phyloP scores from a whole-genome alignment of 345 rosid species.

The Arabis hirsuta region DNA sequence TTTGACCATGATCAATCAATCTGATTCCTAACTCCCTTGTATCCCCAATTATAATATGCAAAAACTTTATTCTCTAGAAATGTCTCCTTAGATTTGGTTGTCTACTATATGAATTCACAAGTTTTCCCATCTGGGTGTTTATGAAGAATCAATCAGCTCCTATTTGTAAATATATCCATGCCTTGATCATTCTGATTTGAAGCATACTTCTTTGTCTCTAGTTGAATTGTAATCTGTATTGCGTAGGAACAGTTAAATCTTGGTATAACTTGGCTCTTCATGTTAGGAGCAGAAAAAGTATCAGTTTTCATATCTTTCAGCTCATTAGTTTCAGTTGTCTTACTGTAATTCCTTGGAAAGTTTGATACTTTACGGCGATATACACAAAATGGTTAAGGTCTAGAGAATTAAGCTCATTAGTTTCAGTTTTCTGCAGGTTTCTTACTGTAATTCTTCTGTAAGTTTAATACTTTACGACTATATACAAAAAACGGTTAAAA shows the following conservation, averaged over 20 bases:
- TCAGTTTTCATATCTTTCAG: background rate
- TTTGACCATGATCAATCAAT: conserved; percentile 29
- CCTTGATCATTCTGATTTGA: background rate
- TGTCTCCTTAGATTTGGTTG: conserved; percentile 16
- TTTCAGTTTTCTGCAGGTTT: conserved; percentile 41
- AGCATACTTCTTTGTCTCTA: conserved; percentile 6
- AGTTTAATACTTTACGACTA: conserved; percentile 29
- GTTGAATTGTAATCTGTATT: conserved; percentile 18
- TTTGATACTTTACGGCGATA: conserved; percentile 24
- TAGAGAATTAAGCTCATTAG: background rate
- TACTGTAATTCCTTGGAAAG: conserved; percentile 25
- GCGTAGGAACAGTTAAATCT: conserved; percentile 9
- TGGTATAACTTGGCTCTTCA: background rate
- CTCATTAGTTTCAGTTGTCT: conserved; percentile 10
- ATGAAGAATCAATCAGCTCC: conserved; percentile 6
- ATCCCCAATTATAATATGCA: background rate
- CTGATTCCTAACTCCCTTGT: background rate
- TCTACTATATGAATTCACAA: background rate
- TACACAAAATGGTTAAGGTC: background rate
- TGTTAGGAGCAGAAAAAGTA: background rate
- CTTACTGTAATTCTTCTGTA: conserved; percentile 13
- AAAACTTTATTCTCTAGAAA: conserved; percentile 8
- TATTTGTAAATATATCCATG: background rate
- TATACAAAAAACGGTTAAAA: conserved; percentile 11
- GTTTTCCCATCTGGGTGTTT: background rate